Base-by-base conservation (phyloP, 2,329 filamentous ascomycete species). In the Chaetomium strumarium region DNA sequence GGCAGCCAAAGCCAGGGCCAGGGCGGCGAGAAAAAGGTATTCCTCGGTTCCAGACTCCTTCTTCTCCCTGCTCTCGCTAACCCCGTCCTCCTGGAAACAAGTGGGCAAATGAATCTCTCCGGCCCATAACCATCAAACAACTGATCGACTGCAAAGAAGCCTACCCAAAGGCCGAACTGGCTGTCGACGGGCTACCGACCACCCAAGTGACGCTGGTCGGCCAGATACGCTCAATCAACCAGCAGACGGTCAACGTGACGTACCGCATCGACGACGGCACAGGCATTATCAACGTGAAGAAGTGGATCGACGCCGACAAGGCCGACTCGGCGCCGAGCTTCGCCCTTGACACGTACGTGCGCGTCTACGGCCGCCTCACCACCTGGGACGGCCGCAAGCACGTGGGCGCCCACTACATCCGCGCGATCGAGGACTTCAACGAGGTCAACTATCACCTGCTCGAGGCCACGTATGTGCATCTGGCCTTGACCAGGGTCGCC, bases 191-290 rank as follows among this genome's bases (percentile, higher is more conserved):
- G 59, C 72, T 77, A 43, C 80, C 86, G 58, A 75, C 91, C 56
- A 85, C 84, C 39, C 79, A 92, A 73, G 75, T 95, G 57, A 92
- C 88, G 30, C 85, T 97, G 61, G 83, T 99, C 55, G 93, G 89
- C 48, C 92, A 96, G 76, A 85, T 99, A 63, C 89, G 90, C 67
- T 84, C 84, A 71, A 84, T 96, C 70, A 87, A 83, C 66, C 79
- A 81, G n/a, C 90, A 95, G 73, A 81, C 86, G 38, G 96, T 92
- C 60, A 95, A 96, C 73, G 84, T 90, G 61, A 96, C 89, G 42
- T 95, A 95, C 78, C 88, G 85, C 64, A 76, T 99, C 63, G 93
- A 99, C 72, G 93, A 99, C 70, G 93, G 93, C 67, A 99, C 95
- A 1, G 91, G 90, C 55, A 78, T 84, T 56, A 85, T 96, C 63